These are phyloP conservation scores for Aspergillus quadricinctus DNA, from an alignment of 2,329 filamentous ascomycete species.

Conservation along the genomic window DNA sequence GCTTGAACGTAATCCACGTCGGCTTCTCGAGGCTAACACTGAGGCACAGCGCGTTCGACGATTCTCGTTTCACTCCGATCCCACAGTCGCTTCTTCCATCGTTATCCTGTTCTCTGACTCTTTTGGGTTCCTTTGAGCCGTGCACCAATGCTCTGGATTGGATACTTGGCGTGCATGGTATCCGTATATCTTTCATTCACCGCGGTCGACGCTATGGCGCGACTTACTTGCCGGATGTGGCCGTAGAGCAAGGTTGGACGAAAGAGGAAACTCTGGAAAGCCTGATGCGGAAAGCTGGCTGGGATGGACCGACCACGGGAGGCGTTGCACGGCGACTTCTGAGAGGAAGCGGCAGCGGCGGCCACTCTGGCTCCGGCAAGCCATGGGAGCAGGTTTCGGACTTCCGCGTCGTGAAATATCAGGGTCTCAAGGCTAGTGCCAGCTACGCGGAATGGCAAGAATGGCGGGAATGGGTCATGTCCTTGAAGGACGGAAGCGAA, in stretches of 20 bases:
- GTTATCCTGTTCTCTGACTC: conserved; percentile 62
- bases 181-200: conserved; percentile 79
- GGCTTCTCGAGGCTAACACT: conserved; percentile 1
- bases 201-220: conserved; percentile 70
- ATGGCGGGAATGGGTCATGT: conserved; percentile 69
- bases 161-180: conserved; percentile 78
- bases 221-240: conserved; percentile 90
- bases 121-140: conserved; percentile 81
- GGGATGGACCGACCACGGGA: conserved; percentile 57
- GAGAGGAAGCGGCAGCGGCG: conserved; percentile 36
- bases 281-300: conserved; percentile 92
- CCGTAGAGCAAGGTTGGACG: conserved; percentile 87
- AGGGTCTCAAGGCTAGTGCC: conserved; percentile 72
- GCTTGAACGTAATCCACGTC: background rate
- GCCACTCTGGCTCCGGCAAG: conserved; percentile 15
- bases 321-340: conserved; percentile 35
- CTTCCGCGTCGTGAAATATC: conserved; percentile 76
- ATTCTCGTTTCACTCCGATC: conserved; percentile 59
- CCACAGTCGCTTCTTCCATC: conserved; percentile 44
- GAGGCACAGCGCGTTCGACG: conserved; percentile 56
- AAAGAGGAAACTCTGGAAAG: conserved; percentile 88
- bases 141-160: conserved; percentile 73
- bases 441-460: conserved; percentile 69
- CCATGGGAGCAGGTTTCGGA: conserved; percentile 71
- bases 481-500: conserved; percentile 26